phyloP scores from a whole-genome alignment of 2,329 filamentous ascomycete species.

The Aspergillus oerlinghausenensis region DNA sequence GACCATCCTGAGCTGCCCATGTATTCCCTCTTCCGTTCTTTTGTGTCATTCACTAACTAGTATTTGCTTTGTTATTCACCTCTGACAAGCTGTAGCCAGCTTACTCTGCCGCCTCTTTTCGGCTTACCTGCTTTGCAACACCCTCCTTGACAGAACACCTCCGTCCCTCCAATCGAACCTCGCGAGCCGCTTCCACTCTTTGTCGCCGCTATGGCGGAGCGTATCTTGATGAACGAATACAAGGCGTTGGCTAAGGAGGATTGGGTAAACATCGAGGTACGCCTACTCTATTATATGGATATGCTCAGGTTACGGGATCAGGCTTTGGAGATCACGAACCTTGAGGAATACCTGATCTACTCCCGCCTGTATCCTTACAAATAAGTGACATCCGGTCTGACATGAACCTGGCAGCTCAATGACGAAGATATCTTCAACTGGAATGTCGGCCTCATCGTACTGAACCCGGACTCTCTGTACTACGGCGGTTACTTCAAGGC shows the following conservation, averaged over 20 bases:
- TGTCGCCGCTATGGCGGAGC: slow-evolving; percentile 55
- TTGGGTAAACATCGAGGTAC: slow-evolving; percentile 86
- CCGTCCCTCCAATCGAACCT: slow-evolving; percentile 1
- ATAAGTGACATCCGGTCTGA: neutral
- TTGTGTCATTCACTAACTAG: neutral
- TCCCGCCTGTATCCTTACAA: neutral
- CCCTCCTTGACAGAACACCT: neutral
- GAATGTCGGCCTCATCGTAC: slow-evolving; percentile 82
- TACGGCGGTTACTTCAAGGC: slow-evolving; percentile 91
- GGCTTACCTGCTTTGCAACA: neutral
- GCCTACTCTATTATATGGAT: slow-evolving; percentile 19
- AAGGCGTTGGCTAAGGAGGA: slow-evolving; percentile 78
- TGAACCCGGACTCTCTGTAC: slow-evolving; percentile 88
- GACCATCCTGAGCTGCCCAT: neutral
- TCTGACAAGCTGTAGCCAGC: neutral
- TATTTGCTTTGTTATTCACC: neutral
- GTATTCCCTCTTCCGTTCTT: neutral
- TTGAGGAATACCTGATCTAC: neutral
- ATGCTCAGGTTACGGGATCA: neutral
- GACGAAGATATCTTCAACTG: slow-evolving; percentile 82
- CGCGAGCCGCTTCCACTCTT: slow-evolving; percentile 1
- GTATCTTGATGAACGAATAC: slow-evolving; percentile 85
- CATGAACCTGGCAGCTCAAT: slow-evolving; percentile 53
- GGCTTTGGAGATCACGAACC: neutral
- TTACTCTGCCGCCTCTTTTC: neutral